Conservation (phyloP, 2,329 filamentous ascomycete genomes). For the Colletotrichum sansevieriae region DNA sequence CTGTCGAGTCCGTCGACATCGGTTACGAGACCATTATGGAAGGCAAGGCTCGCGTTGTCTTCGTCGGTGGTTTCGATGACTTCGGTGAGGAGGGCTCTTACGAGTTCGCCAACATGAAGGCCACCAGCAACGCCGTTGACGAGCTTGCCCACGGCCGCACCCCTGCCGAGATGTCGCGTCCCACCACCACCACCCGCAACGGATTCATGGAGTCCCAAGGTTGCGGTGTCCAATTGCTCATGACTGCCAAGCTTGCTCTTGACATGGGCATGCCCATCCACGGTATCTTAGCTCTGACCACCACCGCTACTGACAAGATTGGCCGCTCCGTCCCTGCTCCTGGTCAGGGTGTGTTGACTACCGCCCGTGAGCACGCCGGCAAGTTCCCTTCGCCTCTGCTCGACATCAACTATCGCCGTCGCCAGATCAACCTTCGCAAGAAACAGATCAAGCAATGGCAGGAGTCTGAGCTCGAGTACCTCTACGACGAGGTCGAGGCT, state of each 20-base stretch:
- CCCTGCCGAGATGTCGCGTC: constrained; percentile 96
- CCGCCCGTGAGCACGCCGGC: constrained; percentile 88
- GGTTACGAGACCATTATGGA: constrained; percentile 99
- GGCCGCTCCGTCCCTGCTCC: constrained; percentile 96
- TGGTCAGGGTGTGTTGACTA: constrained; percentile 96
- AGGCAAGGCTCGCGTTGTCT: constrained; percentile 96
- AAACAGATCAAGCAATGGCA: constrained; percentile 97
- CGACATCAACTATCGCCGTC: constrained; percentile 96
- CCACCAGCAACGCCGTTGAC: constrained; percentile 96
- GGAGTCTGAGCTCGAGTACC: constrained; percentile 91
- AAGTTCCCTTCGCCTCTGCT: constrained; percentile 96
- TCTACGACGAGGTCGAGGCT: constrained; percentile 91
- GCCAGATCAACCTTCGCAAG: constrained; percentile 94
- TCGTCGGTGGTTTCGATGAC: constrained; percentile 99
- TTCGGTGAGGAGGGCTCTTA: constrained; percentile 99
- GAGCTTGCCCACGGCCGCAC: constrained; percentile 96
- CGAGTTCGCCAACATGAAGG: constrained; percentile 99
- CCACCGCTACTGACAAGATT: constrained; percentile 98
- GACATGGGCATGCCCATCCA: constrained; percentile 99
- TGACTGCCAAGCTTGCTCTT: constrained; percentile 94
- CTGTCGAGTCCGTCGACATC: constrained; percentile 97
- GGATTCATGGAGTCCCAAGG: constrained; percentile 99
- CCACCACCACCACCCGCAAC: constrained; percentile 94
- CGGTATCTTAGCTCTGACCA: constrained; percentile 91
- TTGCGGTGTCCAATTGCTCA: constrained; percentile 97